Evolutionary conservation across 164 flowering plant species (phyloP).

Genomic region (Nelumbo lutea): DNA sequence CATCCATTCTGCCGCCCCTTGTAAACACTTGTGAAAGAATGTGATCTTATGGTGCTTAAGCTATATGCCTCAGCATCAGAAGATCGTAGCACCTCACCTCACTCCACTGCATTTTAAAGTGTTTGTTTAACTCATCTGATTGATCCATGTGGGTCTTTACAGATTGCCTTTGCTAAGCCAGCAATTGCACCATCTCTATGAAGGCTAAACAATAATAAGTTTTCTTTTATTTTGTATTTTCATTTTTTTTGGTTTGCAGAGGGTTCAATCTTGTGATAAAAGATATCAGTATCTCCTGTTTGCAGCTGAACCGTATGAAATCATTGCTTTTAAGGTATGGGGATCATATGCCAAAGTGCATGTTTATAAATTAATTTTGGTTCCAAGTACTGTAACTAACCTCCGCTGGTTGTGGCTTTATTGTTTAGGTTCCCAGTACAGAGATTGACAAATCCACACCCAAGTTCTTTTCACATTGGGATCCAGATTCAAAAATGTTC

Average conservation of each 20-base stretch:
- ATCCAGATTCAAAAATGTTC: constrained; percentile 96
- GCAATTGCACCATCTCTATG: not conserved
- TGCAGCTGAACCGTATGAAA: constrained; percentile 99
- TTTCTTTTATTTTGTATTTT: not conserved
- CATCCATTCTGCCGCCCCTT: too few relatives aligned
- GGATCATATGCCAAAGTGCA: not conserved
- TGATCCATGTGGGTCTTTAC: not conserved
- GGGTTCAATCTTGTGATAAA: constrained; percentile 78
- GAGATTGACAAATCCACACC: constrained; percentile 97
- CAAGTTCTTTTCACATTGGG: constrained; percentile 98
- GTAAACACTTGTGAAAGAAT: too few relatives aligned
- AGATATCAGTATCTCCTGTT: constrained; percentile 82
- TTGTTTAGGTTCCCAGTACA: constrained; percentile 87
- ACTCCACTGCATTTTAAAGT: too few relatives aligned
- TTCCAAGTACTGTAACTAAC: not conserved
- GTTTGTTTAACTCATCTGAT: too few relatives aligned
- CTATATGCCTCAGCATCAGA: too few relatives aligned
- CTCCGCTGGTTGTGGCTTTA: not conserved
- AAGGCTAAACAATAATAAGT: not conserved
- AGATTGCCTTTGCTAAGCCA: not conserved
- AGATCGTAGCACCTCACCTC: too few relatives aligned
- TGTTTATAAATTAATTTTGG: not conserved
- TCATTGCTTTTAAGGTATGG: constrained; percentile 79
- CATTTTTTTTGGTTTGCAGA: constrained; percentile 36
- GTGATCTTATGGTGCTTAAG: too few relatives aligned